Conservation (phyloP, 2,329 filamentous ascomycete species). For the Aspergillus fumigatus region DNA sequence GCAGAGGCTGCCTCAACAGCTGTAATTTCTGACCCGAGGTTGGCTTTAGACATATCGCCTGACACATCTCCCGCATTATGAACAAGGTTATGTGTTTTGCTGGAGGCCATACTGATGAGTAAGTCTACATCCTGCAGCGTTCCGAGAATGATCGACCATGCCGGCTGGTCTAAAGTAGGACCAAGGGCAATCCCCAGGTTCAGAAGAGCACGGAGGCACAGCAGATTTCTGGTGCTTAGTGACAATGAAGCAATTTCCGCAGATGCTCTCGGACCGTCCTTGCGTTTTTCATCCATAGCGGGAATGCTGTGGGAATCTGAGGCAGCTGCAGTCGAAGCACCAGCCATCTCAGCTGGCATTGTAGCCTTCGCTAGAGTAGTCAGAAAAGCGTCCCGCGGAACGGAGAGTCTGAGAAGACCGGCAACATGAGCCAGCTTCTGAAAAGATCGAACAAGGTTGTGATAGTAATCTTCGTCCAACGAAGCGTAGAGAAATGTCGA, state of each 20-base stretch:
- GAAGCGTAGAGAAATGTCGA: slow-evolving; percentile 93
- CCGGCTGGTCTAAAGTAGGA: slow-evolving; percentile 68
- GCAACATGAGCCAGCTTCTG: slow-evolving; percentile 95
- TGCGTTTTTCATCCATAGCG: slow-evolving; percentile 26
- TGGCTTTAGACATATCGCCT: slow-evolving; percentile 50
- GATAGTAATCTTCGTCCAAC: slow-evolving; percentile 90
- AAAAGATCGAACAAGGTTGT: slow-evolving; percentile 83
- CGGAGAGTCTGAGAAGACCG: slow-evolving; percentile 75
- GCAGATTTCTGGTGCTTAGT: slow-evolving; percentile 80
- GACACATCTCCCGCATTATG: slow-evolving; percentile 25
- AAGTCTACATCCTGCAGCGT: slow-evolving; percentile 91
- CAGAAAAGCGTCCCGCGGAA: slow-evolving; percentile 87
- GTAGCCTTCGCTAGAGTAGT: slow-evolving; percentile 92
- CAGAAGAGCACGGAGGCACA: slow-evolving; percentile 85
- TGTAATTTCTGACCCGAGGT: slow-evolving; percentile 74
- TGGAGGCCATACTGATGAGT: slow-evolving; percentile 55
- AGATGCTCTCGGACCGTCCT: slow-evolving; percentile 22
- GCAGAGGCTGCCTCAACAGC: slow-evolving; percentile 85
- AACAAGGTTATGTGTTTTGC: slow-evolving; percentile 24
- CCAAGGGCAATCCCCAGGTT: slow-evolving; percentile 94
- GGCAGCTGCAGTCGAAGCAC: slow-evolving; percentile 11
- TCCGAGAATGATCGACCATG: slow-evolving; percentile 89
- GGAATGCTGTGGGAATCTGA: slow-evolving; percentile 19
- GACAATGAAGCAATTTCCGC: slow-evolving; percentile 47
- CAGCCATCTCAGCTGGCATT: slow-evolving; percentile 67